Base-by-base conservation (phyloP, 306 rosid genomes). In the Prosopis cineraria region DNA sequence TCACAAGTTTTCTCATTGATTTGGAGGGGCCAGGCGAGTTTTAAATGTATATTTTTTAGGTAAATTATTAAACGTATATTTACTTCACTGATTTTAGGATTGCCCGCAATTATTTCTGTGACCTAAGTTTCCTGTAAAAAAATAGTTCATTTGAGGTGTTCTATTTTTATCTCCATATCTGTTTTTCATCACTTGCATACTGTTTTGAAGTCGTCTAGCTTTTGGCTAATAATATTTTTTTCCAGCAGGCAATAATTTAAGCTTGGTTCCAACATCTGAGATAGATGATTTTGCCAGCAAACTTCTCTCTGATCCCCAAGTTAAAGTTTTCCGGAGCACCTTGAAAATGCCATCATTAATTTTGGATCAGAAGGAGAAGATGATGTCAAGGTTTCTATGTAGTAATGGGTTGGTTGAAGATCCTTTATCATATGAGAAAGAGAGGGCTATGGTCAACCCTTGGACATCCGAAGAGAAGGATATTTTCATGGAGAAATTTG, bases 311-410 rank as follows among this genome's bases (percentile, higher is more conserved):
- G 93, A 93, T 56, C 76, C 98, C 19, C 92, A 82, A 80, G 81
- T 83, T 67, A 85, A 80, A 81, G 63, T 39, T 81, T 81, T 78
- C 78, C 84, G 98, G 71, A 80, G 82, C 74, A 59, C 79, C 33
- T 84, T 96, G 84, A 91, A 90, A 87, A 96, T 96, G 99, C 99
- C 99, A 13, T 88, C 96, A 55, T 81, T 93, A 59, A 90, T 93
- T 73, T 79, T 93, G 89, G 97, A 96, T 78, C 81, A 87, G 48
- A 89, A 85, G 67, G 97, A 94, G 81, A 93, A 89, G 89, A 55
- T 34, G 33, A 65, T 62, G 22, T 86, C 90, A 0, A 91, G 90
- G 86, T 96, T 96, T 60, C 56, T 85, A 59, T 90, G 97, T 67
- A 73, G 82, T 63, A 96, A 96, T 85, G 97, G 97, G 70, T 82